Conservation (phyloP, 306 rosid species). For the Argentina anserina region DNA sequence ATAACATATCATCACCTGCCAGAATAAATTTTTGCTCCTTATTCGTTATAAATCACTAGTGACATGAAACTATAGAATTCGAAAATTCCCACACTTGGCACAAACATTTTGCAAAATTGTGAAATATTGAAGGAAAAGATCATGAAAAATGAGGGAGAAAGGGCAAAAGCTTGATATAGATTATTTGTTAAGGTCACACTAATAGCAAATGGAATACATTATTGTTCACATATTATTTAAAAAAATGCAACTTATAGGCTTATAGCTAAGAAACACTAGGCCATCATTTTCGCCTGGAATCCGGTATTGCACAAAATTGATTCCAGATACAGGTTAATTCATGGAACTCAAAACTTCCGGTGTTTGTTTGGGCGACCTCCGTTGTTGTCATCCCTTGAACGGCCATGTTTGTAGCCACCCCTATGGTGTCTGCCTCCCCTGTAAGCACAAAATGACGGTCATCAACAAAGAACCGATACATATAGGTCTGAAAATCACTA, state of each 20-base stretch:
- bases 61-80: too few relatives aligned
- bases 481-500: background rate
- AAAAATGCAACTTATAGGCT: background rate
- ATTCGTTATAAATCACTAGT: too few relatives aligned
- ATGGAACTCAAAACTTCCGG: conserved; percentile 38
- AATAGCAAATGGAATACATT: background rate
- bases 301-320: conserved; percentile 21
- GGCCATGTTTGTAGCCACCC: conserved; percentile 55
- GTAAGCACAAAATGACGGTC: background rate
- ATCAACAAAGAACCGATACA: background rate
- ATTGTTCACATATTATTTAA: background rate
- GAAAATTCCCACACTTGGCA: too few relatives aligned
- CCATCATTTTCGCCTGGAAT: background rate
- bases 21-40: too few relatives aligned
- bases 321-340: background rate
- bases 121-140: background rate
- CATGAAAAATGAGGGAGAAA: background rate
- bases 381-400: conserved; percentile 49
- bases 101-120: background rate
- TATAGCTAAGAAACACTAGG: background rate
- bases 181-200: conserved; percentile 8
- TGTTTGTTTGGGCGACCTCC: conserved; percentile 55
- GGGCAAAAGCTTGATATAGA: background rate
- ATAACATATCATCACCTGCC: background rate
- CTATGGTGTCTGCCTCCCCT: conserved; percentile 78